Conservation (phyloP, 805 yeast species). For the Kodamaea fukazawae region DNA sequence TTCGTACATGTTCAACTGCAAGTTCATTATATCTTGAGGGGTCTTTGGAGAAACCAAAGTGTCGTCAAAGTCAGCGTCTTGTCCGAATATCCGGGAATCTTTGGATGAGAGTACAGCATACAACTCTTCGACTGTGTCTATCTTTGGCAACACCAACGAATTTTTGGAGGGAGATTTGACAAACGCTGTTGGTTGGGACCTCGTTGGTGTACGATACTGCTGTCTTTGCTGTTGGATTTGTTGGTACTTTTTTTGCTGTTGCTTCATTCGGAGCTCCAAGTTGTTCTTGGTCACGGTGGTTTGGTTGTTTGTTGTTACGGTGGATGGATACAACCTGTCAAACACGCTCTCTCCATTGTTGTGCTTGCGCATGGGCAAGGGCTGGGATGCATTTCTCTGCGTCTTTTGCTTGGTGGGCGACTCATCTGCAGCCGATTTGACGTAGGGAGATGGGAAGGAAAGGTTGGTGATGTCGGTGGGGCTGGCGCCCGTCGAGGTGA, state of each 20-base stretch:
- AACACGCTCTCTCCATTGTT: conserved; percentile 10
- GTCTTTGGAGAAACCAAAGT: not conserved
- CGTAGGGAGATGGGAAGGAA: conserved; percentile 8
- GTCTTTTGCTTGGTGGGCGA: conserved; percentile 10
- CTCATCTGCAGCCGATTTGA: conserved; percentile 7
- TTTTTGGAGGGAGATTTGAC: not conserved
- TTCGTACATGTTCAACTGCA: conserved; percentile 50
- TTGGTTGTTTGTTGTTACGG: not conserved
- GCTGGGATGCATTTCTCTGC: conserved; percentile 10
- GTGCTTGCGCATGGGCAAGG: conserved; percentile 5
- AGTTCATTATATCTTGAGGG: conserved; percentile 7
- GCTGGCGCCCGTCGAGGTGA: conserved; percentile 11
- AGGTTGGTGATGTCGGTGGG: conserved; percentile 24
- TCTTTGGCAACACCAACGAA: not conserved
- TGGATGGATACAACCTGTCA: conserved; percentile 13
- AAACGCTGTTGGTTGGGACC: not conserved
- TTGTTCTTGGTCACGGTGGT: conserved; percentile 1
- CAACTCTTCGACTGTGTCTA: conserved; percentile 1
- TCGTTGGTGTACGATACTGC: not conserved
- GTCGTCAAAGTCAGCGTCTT: conserved; percentile 1
- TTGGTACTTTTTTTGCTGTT: conserved; percentile 9
- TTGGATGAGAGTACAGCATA: not conserved
- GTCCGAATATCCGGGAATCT: conserved; percentile 1
- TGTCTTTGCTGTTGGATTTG: conserved; percentile 11
- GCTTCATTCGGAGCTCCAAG: conserved; percentile 6